Evolutionary conservation across 495 filamentous ascomycete species (phyloP).

Genomic region (Trichoderma reesei): DNA sequence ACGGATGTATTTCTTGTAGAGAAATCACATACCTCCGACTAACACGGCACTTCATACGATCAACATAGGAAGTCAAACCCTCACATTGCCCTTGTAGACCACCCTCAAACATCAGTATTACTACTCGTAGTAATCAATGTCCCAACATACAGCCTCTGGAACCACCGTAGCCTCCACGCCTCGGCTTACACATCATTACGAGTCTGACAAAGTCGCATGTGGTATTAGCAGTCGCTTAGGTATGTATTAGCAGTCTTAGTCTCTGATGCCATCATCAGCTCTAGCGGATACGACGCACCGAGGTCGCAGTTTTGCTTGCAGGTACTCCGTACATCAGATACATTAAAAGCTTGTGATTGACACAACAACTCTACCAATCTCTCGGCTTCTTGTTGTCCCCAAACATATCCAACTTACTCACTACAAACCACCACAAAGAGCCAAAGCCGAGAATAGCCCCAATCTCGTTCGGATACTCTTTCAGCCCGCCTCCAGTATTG

Average conservation of each 20-base stretch:
- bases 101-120: too few species aligned
- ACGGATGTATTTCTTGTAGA: too few species aligned
- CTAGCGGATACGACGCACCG: not conserved
- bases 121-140: not conserved
- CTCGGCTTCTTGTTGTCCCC: too few species aligned
- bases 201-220: not conserved
- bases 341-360: too few species aligned
- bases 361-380: too few species aligned
- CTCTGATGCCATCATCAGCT: not conserved
- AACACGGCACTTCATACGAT: too few species aligned
- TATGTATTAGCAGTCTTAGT: too few species aligned
- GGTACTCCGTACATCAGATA: too few species aligned
- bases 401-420: too few species aligned
- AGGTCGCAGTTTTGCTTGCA: not conserved
- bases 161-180: not conserved
- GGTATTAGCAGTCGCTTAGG: not conserved
- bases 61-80: too few species aligned
- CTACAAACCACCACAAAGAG: not conserved
- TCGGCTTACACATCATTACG: conserved; percentile 8
- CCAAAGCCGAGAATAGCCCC: not conserved
- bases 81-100: too few species aligned
- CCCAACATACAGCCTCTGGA: not conserved
- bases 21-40: too few species aligned
- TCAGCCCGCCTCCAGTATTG: not conserved
- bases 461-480: not conserved